These are phyloP conservation scores for Pelargonium citronellum DNA, from an alignment of 441 rosid genomes.

Conservation along the genomic window DNA sequence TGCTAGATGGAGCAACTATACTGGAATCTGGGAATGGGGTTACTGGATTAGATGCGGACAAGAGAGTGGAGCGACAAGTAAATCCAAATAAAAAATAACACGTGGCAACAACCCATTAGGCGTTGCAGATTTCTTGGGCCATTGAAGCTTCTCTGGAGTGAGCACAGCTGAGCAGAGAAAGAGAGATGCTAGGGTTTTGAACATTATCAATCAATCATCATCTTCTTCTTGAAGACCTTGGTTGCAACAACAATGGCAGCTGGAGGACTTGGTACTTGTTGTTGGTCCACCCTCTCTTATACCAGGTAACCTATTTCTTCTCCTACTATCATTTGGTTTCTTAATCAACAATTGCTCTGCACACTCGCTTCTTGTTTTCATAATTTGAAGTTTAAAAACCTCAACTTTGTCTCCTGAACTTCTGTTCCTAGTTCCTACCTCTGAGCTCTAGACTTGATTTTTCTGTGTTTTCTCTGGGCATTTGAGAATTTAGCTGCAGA, in stretches of 20 bases:
- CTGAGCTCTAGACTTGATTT: too few relatives aligned
- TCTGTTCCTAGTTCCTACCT: too few relatives aligned
- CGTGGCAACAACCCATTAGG: slow-evolving; percentile 5
- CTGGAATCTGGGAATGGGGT: too few relatives aligned
- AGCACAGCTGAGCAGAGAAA: not conserved
- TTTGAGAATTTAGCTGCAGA: too few relatives aligned
- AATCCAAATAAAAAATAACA: not conserved
- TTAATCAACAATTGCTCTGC: not conserved
- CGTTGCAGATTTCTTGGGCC: not conserved
- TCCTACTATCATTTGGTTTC: not conserved
- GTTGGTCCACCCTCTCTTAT: not conserved
- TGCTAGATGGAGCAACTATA: too few relatives aligned
- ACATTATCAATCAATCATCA: not conserved
- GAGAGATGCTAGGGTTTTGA: not conserved
- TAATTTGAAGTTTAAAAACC: too few relatives aligned
- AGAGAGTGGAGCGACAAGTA: too few relatives aligned
- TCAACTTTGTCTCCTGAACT: too few relatives aligned
- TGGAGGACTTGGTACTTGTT: not conserved
- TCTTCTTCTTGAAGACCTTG: not conserved
- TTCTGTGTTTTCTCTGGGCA: too few relatives aligned
- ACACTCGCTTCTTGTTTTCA: too few relatives aligned
- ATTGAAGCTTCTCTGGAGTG: not conserved
- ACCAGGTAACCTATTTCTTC: not conserved
- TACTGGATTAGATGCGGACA: too few relatives aligned
- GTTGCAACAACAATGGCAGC: not conserved